A percentile compares a stretch with the other conserved stretches of the same genome.
Evolutionary conservation across 139 green algal genomes (phyloP).

Genomic region (Haematococcus lacustris): DNA sequence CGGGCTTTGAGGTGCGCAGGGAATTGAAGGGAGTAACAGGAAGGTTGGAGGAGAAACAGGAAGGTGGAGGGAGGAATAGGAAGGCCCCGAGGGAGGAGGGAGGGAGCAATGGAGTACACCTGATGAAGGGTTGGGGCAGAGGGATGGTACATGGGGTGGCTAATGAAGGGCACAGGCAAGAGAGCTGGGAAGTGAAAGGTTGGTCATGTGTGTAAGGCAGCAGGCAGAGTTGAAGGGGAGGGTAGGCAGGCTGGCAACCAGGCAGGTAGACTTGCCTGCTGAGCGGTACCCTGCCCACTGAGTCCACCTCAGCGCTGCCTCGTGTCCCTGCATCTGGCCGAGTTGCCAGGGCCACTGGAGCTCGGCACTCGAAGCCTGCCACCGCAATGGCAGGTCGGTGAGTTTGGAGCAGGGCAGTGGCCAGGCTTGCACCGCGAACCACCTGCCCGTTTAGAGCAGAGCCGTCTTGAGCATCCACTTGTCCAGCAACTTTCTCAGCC

Average conservation of each 20-base stretch:
- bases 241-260: constrained; percentile 15
- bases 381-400: background rate
- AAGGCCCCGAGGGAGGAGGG: background rate
- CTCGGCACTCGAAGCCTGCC: background rate
- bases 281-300: background rate
- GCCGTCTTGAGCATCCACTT: background rate
- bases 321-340: too few relatives aligned
- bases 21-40: background rate
- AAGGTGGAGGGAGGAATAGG: background rate
- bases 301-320: too few relatives aligned
- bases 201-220: background rate
- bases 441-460: background rate
- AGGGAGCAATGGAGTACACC: background rate
- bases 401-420: background rate
- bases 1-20: too few relatives aligned
- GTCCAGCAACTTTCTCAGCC: background rate
- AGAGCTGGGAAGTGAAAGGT: background rate
- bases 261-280: background rate
- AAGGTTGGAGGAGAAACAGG: background rate
- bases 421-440: background rate
- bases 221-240: constrained; percentile 19
- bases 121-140: background rate
- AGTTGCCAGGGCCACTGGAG: background rate
- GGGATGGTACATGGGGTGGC: background rate
- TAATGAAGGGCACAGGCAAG: constrained; percentile 1